These are phyloP conservation scores for Leccinum longicurvipes DNA, from an alignment of 768 basidiomycete species.

Conservation along the genomic window DNA sequence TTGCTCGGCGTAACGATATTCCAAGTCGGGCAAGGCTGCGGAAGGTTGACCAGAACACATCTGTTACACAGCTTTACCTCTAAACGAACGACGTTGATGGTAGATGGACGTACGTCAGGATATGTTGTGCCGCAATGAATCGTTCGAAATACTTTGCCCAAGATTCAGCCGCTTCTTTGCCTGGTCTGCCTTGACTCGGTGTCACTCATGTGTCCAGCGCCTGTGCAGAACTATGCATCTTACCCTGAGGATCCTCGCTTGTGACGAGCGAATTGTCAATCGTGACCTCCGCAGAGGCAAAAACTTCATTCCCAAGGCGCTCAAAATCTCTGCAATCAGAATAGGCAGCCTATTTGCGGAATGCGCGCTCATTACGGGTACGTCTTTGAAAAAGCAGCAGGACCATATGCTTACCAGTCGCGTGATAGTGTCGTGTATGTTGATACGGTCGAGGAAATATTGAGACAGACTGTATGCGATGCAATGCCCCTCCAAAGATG, in stretches of 20 bases:
- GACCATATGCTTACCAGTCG: constrained; percentile 19
- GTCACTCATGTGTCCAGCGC: constrained; percentile 1
- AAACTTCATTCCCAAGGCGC: constrained; percentile 25
- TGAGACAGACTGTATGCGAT: constrained; percentile 17
- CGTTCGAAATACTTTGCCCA: constrained; percentile 22
- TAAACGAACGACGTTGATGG: not conserved
- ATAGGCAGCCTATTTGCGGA: constrained; percentile 17
- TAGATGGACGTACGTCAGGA: constrained; percentile 19
- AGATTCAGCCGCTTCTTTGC: constrained; percentile 17
- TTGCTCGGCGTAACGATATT: constrained; percentile 19
- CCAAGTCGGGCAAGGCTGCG: constrained; percentile 20
- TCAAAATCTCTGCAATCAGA: constrained; percentile 27
- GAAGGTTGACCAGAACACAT: constrained; percentile 26
- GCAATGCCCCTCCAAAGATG: constrained; percentile 5
- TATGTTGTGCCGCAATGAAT: constrained; percentile 23
- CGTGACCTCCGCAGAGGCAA: constrained; percentile 21
- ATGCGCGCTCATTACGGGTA: not conserved
- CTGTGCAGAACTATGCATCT: not conserved
- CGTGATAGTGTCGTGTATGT: constrained; percentile 28
- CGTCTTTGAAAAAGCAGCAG: not conserved
- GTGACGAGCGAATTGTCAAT: constrained; percentile 22
- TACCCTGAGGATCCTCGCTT: constrained; percentile 19
- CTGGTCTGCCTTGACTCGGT: constrained; percentile 10
- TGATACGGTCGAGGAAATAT: constrained; percentile 24
- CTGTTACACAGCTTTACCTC: constrained; percentile 3